phyloP scores from a whole-genome alignment of 2,329 filamentous ascomycete species.

The Pseudogymnoascus pannorum region DNA sequence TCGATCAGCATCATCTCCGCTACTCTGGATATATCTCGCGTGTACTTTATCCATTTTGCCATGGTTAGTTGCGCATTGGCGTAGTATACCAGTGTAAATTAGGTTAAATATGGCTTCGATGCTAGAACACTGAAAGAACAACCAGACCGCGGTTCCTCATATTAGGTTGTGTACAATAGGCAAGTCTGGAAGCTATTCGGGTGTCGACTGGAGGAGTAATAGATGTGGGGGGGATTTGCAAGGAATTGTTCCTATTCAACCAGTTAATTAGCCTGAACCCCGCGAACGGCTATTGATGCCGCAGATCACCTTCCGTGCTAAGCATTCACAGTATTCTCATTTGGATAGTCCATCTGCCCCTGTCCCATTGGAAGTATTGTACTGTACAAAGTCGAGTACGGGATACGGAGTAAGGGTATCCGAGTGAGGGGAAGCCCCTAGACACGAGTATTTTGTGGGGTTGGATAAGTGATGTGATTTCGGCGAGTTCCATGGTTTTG shows the following conservation, averaged over 20 bases:
- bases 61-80: neutral
- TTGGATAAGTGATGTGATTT: neutral
- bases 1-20: neutral
- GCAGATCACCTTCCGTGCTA: neutral
- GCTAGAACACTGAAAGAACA: neutral
- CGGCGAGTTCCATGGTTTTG: neutral
- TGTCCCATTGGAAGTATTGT: neutral
- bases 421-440: neutral
- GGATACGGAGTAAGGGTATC: no score
- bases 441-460: neutral
- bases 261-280: conserved; percentile 2
- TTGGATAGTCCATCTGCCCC: neutral
- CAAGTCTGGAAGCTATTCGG: neutral
- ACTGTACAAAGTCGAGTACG: neutral
- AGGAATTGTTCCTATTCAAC: conserved; percentile 3
- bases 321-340: neutral
- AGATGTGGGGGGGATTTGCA: neutral
- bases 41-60: conserved; percentile 7
- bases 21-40: conserved; percentile 8
- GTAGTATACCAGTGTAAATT: neutral
- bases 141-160: neutral
- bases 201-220: neutral
- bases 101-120: neutral
- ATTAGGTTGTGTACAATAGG: neutral
- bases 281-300: neutral